Evolutionary conservation across 176 grass and related monocot species (phyloP), one percentile per base, ranked within the genome.

Genomic region (Avena insularis): DNA sequence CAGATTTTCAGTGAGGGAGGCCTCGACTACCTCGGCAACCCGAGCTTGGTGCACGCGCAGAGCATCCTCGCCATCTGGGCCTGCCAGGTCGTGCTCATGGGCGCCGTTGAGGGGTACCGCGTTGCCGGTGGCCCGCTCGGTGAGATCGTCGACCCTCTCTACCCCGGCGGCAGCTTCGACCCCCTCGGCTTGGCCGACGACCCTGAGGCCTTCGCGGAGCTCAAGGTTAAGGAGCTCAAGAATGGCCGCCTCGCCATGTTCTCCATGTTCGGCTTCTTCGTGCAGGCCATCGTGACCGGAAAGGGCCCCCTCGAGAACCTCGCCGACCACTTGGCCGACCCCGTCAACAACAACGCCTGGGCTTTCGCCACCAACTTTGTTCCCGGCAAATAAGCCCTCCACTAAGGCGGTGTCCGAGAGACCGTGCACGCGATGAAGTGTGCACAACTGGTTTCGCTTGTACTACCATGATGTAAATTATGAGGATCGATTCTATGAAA

Each of bases 141-240:
- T 2, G 95, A 98, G 91, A 87, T 95, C 29, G 82, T 83, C 38
- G 95, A 98, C 89, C 93, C 91, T 6, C 83, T 98, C 3, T 98
- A 98, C 93, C 87, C 95, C 0, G 93, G 95, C 45, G 95, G 95
- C 12, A 92, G 89, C 85, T 98, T 98, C 50, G 90, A 95, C 89
- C 95, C 91, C 0, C 89, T 98, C 0, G 93, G 95, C 3, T 83
- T 98, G 0, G 95, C 95, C 46, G 95, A 98, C 12, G 95, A 95
- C 87, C 95, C 93, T 0, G 91, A 98, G 91, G 93, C 95, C 0
- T 97, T 94, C 58, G 94, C 94, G 45, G 93, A 98, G 91, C 89
- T 98, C 63, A 98, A 98, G 91, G 95, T 98, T 0, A 98, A 98
- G 93, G 95, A 98, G 88, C 77, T 98, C 87, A 98, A 98, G 93